Evolutionary conservation across 208 protist species (phyloP).

Genomic region (Leishmania guyanensis): DNA sequence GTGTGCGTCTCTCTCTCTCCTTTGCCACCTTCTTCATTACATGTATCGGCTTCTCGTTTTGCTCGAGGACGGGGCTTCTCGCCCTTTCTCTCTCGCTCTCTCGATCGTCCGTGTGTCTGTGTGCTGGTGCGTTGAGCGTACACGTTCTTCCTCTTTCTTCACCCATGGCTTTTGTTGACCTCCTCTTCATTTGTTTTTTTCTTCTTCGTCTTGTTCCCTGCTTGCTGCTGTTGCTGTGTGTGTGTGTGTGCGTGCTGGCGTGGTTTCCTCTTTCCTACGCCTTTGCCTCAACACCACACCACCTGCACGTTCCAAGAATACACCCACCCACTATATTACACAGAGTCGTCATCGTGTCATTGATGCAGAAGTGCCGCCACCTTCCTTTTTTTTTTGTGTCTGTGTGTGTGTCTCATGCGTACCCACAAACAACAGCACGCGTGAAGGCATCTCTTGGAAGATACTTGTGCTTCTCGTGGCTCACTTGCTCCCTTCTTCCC

Average conservation of each 20-base stretch:
- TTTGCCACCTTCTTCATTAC: not conserved
- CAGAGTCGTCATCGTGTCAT: no score
- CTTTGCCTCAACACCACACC: not conserved
- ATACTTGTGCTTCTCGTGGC: not conserved
- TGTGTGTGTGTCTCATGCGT: not conserved
- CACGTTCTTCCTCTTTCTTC: not conserved
- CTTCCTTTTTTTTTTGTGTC: not conserved
- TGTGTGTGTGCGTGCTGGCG: conserved; percentile 1
- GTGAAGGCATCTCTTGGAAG: not conserved
- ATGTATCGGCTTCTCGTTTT: not conserved
- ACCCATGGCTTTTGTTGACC: not conserved
- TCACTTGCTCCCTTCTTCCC: not conserved
- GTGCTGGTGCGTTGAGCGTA: not conserved
- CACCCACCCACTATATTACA: not conserved
- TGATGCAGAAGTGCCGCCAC: no score
- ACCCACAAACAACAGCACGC: not conserved
- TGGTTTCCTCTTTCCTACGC: not conserved
- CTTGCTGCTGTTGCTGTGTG: not conserved
- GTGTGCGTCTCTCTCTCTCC: not conserved
- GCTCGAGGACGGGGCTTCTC: not conserved
- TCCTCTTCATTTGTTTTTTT: not conserved
- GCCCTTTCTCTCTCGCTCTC: not conserved
- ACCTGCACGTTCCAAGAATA: not conserved
- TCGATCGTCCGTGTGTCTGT: not conserved
- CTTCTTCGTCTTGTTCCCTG: not conserved